Evolutionary conservation across 1,284 basidiomycete genomes (phyloP).

Genomic region (Ceratobasidium sp.): DNA sequence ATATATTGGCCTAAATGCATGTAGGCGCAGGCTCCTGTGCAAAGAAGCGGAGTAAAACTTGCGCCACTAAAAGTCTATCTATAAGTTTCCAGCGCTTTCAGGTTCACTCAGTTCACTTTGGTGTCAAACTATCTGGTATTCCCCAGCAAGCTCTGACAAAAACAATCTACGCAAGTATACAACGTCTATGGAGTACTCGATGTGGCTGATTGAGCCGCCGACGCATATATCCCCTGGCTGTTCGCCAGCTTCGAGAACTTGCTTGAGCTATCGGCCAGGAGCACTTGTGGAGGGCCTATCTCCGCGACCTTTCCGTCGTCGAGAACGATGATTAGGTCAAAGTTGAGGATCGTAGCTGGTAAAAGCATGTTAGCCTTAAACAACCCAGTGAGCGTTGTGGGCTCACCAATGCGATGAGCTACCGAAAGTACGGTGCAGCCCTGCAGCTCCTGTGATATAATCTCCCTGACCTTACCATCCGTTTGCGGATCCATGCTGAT

Average conservation of each 20-base stretch:
- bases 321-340: slow-evolving; percentile 25
- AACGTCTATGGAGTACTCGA: too few species aligned
- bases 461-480: not conserved
- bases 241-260: slow-evolving; percentile 22
- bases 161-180: too few species aligned
- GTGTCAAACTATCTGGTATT: too few species aligned
- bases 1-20: too few species aligned
- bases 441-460: slow-evolving; percentile 1
- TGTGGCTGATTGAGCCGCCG: not conserved
- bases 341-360: slow-evolving; percentile 27
- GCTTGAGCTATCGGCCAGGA: not conserved
- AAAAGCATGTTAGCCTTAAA: not conserved
- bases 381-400: not conserved
- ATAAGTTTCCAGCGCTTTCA: too few species aligned
- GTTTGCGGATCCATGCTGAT: slow-evolving; percentile 24
- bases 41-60: too few species aligned
- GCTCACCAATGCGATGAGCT: slow-evolving; percentile 23
- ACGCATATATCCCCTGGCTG: slow-evolving; percentile 18
- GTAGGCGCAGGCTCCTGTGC: too few species aligned
- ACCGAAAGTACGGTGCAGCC: slow-evolving; percentile 20
- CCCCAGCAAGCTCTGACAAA: too few species aligned
- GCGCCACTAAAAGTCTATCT: too few species aligned
- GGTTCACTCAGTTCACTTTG: too few species aligned
- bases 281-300: slow-evolving; percentile 7
- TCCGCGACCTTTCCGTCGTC: slow-evolving; percentile 15